Conservation (phyloP, 1,284 basidiomycete genomes). For the Papiliotrema laurentii region DNA sequence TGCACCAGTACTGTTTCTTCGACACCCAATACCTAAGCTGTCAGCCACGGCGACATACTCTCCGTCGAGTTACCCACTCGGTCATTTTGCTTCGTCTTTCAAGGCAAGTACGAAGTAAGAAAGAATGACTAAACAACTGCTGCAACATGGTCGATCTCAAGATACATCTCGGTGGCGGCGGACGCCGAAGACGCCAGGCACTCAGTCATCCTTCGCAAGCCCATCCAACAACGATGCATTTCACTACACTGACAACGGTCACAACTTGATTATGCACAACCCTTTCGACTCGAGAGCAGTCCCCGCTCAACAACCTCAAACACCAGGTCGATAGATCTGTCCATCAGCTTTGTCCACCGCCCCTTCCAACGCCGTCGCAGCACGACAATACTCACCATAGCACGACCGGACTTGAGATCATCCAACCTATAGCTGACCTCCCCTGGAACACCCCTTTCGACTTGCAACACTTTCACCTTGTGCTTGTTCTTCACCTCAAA, state of each 20-base stretch:
- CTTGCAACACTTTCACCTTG: constrained; percentile 76
- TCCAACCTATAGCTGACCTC: constrained; percentile 77
- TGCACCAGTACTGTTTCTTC: constrained; percentile 53
- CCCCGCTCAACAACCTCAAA: neutral
- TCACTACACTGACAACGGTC: too few species aligned
- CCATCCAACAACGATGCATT: too few species aligned
- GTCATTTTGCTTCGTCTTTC: constrained; percentile 6
- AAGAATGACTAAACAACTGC: too few species aligned
- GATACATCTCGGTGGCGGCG: too few species aligned
- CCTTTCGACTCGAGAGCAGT: neutral
- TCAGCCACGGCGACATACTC: neutral
- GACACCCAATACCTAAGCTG: constrained; percentile 50
- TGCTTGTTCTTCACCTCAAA: constrained; percentile 72
- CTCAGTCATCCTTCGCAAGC: too few species aligned
- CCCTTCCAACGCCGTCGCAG: neutral
- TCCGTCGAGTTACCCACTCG: constrained; percentile 5
- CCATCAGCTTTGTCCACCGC: neutral
- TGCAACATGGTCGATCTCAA: too few species aligned
- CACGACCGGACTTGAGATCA: constrained; percentile 75
- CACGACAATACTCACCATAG: constrained; percentile 60
- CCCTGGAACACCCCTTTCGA: constrained; percentile 57
- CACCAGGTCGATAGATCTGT: constrained; percentile 1
- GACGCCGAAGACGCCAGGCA: too few species aligned
- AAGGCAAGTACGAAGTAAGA: too few species aligned
- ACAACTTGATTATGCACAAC: too few species aligned